Percentiles rank a stretch among this genome's conserved stretches.
Conservation (phyloP, 192 early-diverging fungal species). For the Coemansia brasiliensis region DNA sequence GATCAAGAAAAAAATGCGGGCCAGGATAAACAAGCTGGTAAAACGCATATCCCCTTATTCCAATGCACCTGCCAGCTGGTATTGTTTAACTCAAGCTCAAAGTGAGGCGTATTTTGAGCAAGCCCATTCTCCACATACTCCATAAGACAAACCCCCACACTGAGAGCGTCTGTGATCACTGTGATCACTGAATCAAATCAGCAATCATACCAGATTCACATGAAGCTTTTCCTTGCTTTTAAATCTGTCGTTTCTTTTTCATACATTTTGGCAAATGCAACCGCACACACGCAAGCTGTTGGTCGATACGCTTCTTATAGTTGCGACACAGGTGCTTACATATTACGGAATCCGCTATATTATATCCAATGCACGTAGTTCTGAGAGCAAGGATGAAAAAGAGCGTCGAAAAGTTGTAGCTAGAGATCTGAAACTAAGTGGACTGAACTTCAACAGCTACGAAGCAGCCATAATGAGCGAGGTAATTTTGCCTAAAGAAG, state of each 20-base stretch:
- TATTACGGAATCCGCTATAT: slow-evolving; percentile 87
- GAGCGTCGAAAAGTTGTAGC: slow-evolving; percentile 61
- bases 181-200: too few relatives aligned
- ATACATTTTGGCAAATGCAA: slow-evolving; percentile 28
- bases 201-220: background rate
- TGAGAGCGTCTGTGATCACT: too few relatives aligned
- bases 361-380: slow-evolving; percentile 71
- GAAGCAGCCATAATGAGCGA: slow-evolving; percentile 93
- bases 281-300: slow-evolving; percentile 53
- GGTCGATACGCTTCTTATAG: slow-evolving; percentile 63
- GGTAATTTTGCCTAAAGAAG: slow-evolving; percentile 91
- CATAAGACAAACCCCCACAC: too few relatives aligned
- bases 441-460: slow-evolving; percentile 82
- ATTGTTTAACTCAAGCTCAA: too few relatives aligned
- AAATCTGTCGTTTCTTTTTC: background rate
- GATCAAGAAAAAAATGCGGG: too few relatives aligned
- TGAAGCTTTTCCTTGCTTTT: background rate
- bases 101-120: too few relatives aligned
- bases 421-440: slow-evolving; percentile 30
- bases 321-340: slow-evolving; percentile 83
- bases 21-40: too few relatives aligned
- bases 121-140: too few relatives aligned
- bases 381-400: slow-evolving; percentile 70
- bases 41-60: too few relatives aligned
- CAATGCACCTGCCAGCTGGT: too few relatives aligned